Evolutionary conservation across 306 rosid species (phyloP).

Genomic region (Carpinus fangiana): DNA sequence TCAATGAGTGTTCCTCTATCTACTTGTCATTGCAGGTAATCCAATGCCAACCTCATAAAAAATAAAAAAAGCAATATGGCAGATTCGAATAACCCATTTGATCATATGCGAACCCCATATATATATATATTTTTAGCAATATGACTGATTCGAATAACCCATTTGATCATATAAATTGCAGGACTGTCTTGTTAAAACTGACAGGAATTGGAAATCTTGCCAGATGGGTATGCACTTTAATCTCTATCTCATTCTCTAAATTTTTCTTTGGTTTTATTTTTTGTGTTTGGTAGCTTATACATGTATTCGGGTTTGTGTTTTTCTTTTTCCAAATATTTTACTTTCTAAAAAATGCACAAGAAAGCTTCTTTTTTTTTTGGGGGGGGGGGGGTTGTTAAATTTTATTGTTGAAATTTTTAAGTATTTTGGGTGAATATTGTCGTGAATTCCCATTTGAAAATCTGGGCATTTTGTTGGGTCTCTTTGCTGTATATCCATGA

Average conservation of each 20-base stretch:
- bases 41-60: not conserved
- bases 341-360: too few species aligned
- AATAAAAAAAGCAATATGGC: too few species aligned
- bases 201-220: conserved; percentile 82
- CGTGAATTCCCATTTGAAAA: not conserved
- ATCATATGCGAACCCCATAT: too few species aligned
- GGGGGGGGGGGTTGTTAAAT: too few species aligned
- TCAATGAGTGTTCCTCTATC: conserved; percentile 66
- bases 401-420: not conserved
- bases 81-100: too few species aligned
- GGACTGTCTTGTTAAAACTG: conserved; percentile 67
- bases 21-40: conserved; percentile 77
- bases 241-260: not conserved
- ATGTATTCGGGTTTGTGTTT: not conserved
- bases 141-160: conserved; percentile 32
- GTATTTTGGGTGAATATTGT: too few species aligned
- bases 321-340: not conserved
- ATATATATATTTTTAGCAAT: not conserved
- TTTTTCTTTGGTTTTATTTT: too few species aligned
- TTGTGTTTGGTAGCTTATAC: too few species aligned
- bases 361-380: too few species aligned
- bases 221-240: conserved; percentile 47
- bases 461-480: not conserved
- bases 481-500: not conserved
- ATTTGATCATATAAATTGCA: conserved; percentile 26